phyloP scores from a whole-genome alignment of 2,329 filamentous ascomycete species.

The Pseudogymnoascus sp. region DNA sequence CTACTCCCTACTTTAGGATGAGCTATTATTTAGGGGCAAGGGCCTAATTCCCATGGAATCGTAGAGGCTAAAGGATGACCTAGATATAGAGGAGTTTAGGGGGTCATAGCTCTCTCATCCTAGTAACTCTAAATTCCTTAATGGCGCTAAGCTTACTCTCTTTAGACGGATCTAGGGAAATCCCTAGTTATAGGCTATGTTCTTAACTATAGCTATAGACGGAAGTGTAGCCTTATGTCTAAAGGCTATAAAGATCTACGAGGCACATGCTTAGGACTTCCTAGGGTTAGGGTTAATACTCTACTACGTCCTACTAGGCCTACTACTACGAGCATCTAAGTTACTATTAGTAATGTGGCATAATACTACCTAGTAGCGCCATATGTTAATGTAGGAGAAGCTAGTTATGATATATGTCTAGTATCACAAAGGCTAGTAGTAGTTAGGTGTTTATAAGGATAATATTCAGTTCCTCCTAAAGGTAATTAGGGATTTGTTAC shows the following conservation, averaged over 20 bases:
- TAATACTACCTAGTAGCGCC: no score
- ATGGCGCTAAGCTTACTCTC: conserved; percentile 6
- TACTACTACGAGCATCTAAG: no score
- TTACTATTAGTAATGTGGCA: no score
- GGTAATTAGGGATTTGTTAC: no score
- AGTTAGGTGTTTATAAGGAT: no score
- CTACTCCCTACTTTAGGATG: conserved; percentile 10
- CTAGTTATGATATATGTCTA: no score
- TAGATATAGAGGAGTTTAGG: conserved; percentile 12
- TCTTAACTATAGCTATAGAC: conserved; percentile 9
- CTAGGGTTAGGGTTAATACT: neutral
- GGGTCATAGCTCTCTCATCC: conserved; percentile 10
- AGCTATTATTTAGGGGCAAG: conserved; percentile 9
- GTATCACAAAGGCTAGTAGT: no score
- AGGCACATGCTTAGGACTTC: conserved; percentile 12
- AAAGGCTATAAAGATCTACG: conserved; percentile 12
- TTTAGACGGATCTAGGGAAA: conserved; percentile 7
- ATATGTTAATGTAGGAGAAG: no score
- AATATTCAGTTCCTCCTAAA: no score
- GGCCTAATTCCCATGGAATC: conserved; percentile 10
- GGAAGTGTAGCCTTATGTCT: neutral
- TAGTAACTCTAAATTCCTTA: conserved; percentile 12
- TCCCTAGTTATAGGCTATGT: conserved; percentile 11
- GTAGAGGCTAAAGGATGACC: conserved; percentile 13
- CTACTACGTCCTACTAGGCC: neutral